Percentiles rank a stretch among this genome's conserved stretches.
phyloP scores from a whole-genome alignment of 352 stramenopile genomes.

The Globisporangium rhizosaccharum region DNA sequence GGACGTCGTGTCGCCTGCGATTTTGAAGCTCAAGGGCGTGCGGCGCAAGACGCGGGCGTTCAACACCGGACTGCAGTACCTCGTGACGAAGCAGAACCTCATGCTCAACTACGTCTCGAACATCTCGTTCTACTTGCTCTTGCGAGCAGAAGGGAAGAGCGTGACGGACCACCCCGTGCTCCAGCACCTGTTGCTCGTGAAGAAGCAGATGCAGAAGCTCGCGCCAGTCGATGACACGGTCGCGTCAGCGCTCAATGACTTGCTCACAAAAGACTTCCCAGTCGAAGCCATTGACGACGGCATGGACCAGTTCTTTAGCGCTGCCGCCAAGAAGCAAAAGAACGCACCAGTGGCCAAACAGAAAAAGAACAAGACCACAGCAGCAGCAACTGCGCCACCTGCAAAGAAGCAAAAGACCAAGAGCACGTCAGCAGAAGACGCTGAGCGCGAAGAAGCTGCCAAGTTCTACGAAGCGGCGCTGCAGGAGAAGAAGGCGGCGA shows the following conservation, averaged over 20 bases:
- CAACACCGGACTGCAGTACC: slow-evolving; percentile 66
- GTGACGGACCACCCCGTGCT: slow-evolving; percentile 76
- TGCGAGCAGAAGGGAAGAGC: slow-evolving; percentile 75
- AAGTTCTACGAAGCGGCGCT: slow-evolving; percentile 72
- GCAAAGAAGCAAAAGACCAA: slow-evolving; percentile 47
- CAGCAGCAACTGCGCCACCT: not conserved
- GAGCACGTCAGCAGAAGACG: slow-evolving; percentile 20
- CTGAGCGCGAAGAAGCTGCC: slow-evolving; percentile 52
- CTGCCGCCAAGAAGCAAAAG: slow-evolving; percentile 14
- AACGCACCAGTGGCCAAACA: not conserved
- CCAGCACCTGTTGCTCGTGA: slow-evolving; percentile 65
- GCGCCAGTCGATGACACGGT: slow-evolving; percentile 47
- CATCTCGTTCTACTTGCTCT: slow-evolving; percentile 84
- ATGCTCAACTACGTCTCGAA: slow-evolving; percentile 83
- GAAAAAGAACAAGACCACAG: slow-evolving; percentile 20
- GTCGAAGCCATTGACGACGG: slow-evolving; percentile 40
- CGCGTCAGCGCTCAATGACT: slow-evolving; percentile 51
- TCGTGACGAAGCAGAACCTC: slow-evolving; percentile 76
- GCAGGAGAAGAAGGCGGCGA: slow-evolving; percentile 39
- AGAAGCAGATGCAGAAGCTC: slow-evolving; percentile 72
- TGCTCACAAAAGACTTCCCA: slow-evolving; percentile 65
- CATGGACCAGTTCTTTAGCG: slow-evolving; percentile 64
- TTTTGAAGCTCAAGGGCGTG: slow-evolving; percentile 67
- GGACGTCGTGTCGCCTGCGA: slow-evolving; percentile 57
- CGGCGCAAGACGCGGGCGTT: slow-evolving; percentile 46